Evolutionary conservation across 768 basidiomycete species (phyloP).

Genomic region (Lentinula boryana): DNA sequence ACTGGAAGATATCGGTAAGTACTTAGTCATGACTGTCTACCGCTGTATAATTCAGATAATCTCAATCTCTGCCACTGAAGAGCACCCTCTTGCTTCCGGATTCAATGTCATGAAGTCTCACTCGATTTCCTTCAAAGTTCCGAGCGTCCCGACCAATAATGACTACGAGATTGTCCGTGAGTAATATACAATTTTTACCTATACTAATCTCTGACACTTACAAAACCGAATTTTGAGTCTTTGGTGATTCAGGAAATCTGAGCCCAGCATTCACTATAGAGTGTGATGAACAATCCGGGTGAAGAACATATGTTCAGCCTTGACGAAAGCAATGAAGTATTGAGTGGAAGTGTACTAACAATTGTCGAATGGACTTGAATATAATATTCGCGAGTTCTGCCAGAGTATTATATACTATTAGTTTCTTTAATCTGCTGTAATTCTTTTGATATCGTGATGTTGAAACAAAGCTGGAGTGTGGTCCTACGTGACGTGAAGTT

Average conservation of each 20-base stretch:
- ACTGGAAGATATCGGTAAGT: background rate
- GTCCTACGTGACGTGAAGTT: too few relatives aligned
- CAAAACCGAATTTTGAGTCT: constrained; percentile 29
- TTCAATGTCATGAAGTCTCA: constrained; percentile 11
- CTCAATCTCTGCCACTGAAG: constrained; percentile 8
- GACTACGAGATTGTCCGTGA: constrained; percentile 1
- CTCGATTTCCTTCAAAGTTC: constrained; percentile 7
- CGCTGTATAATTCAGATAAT: background rate
- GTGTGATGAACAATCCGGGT: background rate
- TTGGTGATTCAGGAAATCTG: constrained; percentile 63
- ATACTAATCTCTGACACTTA: too few relatives aligned
- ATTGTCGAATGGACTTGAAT: too few relatives aligned
- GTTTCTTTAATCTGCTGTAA: too few relatives aligned
- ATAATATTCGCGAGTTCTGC: too few relatives aligned
- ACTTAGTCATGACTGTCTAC: background rate
- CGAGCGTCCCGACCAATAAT: constrained; percentile 5
- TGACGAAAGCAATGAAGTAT: background rate
- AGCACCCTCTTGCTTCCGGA: constrained; percentile 10
- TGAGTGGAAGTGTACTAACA: too few relatives aligned
- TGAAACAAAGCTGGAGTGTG: too few relatives aligned
- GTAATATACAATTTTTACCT: background rate
- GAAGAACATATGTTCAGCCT: background rate
- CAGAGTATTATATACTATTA: too few relatives aligned
- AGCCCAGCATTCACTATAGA: constrained; percentile 40
- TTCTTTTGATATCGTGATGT: too few relatives aligned